Percentiles rank a stretch among this genome's conserved stretches.
phyloP scores from a whole-genome alignment of 208 protist species.

The Crithidia acanthocephali region DNA sequence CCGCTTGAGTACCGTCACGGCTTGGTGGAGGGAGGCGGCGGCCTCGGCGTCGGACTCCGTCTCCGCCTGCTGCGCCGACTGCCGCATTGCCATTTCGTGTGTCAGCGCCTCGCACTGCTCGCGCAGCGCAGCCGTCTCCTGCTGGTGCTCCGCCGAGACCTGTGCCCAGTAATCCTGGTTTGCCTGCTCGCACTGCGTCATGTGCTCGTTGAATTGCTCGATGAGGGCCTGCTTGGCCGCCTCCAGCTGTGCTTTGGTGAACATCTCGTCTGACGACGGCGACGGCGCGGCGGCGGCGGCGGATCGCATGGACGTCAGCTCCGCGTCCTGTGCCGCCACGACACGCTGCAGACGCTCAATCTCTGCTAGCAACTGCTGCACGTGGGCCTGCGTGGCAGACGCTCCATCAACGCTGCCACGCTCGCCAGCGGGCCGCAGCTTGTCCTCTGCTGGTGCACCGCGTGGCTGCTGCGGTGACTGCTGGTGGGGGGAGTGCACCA shows the following conservation, averaged over 20 bases:
- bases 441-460: background rate
- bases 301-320: slow-evolving; percentile 2
- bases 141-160: slow-evolving; percentile 29
- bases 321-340: slow-evolving; percentile 15
- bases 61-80: slow-evolving; percentile 15
- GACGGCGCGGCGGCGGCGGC: background rate
- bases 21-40: slow-evolving; percentile 1
- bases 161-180: slow-evolving; percentile 46
- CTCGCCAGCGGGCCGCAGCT: background rate
- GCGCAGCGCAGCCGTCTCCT: slow-evolving; percentile 20
- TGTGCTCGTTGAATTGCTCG: slow-evolving; percentile 58
- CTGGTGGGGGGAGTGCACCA: slow-evolving; percentile 10
- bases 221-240: slow-evolving; percentile 25
- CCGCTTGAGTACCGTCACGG: slow-evolving; percentile 3
- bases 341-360: slow-evolving; percentile 19
- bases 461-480: background rate
- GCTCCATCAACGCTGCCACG: background rate
- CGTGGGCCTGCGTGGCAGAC: background rate
- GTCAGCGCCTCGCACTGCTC: slow-evolving; percentile 22
- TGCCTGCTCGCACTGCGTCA: slow-evolving; percentile 47
- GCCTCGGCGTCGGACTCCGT: background rate
- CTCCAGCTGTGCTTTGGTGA: slow-evolving; percentile 36
- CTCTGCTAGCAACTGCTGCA: slow-evolving; percentile 8
- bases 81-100: slow-evolving; percentile 14
- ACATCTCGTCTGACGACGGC: slow-evolving; percentile 2